Percentiles rank a stretch among this genome's conserved stretches.
Evolutionary conservation across 495 filamentous ascomycete species (phyloP).

Genomic region (Penicillium subrubescens): DNA sequence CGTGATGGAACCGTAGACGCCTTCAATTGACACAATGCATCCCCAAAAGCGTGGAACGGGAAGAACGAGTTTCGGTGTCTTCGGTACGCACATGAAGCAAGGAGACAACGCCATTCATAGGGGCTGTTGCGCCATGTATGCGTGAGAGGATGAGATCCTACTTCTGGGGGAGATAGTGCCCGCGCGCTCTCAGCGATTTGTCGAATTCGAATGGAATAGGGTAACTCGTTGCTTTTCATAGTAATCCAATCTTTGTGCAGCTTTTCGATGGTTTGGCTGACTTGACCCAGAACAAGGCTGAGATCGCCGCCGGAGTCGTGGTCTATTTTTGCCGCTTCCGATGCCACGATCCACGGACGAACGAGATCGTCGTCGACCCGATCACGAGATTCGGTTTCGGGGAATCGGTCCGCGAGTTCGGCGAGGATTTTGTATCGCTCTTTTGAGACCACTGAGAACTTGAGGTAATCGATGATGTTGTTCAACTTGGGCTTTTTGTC

Average conservation of each 20-base stretch:
- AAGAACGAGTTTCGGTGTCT: conserved; percentile 45
- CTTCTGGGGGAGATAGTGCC: conserved; percentile 25
- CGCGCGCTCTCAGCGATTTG: conserved; percentile 26
- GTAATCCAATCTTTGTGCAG: conserved; percentile 26
- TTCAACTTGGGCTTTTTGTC: conserved; percentile 39
- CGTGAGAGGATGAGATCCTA: conserved; percentile 43
- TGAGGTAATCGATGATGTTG: conserved; percentile 72
- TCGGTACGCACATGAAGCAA: conserved; percentile 64
- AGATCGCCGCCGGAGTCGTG: conserved; percentile 27
- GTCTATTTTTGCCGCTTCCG: conserved; percentile 31
- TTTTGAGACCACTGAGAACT: conserved; percentile 59
- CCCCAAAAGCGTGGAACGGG: conserved; percentile 66
- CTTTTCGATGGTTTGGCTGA: conserved; percentile 15
- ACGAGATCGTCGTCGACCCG: conserved; percentile 54
- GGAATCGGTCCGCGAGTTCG: conserved; percentile 46
- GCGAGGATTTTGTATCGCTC: conserved; percentile 53
- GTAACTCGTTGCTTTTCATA: neutral
- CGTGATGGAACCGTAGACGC: conserved; percentile 36
- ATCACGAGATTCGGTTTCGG: conserved; percentile 21
- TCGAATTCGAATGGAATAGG: conserved; percentile 22
- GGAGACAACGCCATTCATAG: conserved; percentile 46
- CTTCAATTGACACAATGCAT: conserved; percentile 66
- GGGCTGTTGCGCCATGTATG: conserved; percentile 46
- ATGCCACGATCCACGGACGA: conserved; percentile 41
- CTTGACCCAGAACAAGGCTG: conserved; percentile 24